Conservation (phyloP, 495 filamentous ascomycete species). For the Penicillium pancosmium region DNA sequence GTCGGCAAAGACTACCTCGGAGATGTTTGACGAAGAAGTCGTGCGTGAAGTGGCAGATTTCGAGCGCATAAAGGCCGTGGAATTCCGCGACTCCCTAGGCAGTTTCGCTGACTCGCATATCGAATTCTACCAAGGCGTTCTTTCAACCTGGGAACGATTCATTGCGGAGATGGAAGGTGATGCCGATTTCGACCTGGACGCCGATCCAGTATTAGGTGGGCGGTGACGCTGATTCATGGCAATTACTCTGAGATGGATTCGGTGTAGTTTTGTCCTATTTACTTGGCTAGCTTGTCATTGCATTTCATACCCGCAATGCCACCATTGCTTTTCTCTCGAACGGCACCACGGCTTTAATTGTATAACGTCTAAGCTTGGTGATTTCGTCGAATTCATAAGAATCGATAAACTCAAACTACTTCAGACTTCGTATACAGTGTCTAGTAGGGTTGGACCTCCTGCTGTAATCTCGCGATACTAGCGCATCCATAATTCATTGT, state of each 20-base stretch:
- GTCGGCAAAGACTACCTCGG: slow-evolving; percentile 74
- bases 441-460: too few relatives aligned
- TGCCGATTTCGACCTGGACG: slow-evolving; percentile 22
- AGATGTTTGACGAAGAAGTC: slow-evolving; percentile 93
- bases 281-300: slow-evolving; percentile 21
- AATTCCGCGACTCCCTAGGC: slow-evolving; percentile 87
- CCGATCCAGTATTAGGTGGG: slow-evolving; percentile 16
- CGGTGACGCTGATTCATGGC: slow-evolving; percentile 4
- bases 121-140: slow-evolving; percentile 77
- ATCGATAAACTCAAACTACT: too few relatives aligned
- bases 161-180: slow-evolving; percentile 83
- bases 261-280: slow-evolving; percentile 23
- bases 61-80: slow-evolving; percentile 90
- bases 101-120: slow-evolving; percentile 83
- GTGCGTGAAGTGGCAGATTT: slow-evolving; percentile 91
- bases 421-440: too few relatives aligned
- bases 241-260: slow-evolving; percentile 10
- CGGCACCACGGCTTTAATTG: not conserved
- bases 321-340: slow-evolving; percentile 11
- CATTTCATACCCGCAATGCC: slow-evolving; percentile 32
- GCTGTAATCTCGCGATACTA: too few relatives aligned
- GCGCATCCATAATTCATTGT: too few relatives aligned
- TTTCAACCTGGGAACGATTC: slow-evolving; percentile 89
- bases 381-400: too few relatives aligned
- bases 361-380: not conserved